Conservation (phyloP, 2,329 filamentous ascomycete species). For the Phialophora macrospora region DNA sequence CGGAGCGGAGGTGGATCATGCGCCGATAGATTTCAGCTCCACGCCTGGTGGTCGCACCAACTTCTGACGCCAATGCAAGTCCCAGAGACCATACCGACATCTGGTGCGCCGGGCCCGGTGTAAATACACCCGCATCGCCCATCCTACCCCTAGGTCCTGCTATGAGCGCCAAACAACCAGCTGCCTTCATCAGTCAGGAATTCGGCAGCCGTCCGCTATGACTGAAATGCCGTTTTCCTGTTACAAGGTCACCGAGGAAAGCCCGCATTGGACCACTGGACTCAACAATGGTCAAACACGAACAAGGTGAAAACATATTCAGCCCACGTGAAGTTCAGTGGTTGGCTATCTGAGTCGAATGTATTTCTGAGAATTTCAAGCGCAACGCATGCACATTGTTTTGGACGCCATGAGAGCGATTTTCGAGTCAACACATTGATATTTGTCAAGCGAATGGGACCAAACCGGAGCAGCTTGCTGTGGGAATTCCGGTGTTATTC, state of each 20-base stretch:
- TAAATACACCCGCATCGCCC: not conserved
- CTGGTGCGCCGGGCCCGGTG: not conserved
- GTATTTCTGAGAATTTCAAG: not conserved
- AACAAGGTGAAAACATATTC: not conserved
- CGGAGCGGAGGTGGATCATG: not conserved
- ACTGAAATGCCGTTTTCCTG: not conserved
- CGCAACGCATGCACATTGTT: not conserved
- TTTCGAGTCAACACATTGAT: not conserved
- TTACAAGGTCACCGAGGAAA: not conserved
- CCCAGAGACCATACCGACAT: not conserved
- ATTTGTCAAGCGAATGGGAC: not conserved
- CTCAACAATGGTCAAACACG: not conserved
- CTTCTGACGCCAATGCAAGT: not conserved
- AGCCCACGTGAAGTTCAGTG: not conserved
- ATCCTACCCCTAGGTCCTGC: not conserved
- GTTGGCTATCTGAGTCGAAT: not conserved
- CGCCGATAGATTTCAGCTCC: not conserved
- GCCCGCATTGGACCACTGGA: not conserved
- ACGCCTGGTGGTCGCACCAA: not conserved
- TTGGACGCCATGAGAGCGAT: not conserved
- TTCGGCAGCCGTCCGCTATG: not conserved
- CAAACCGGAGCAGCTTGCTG: not conserved
- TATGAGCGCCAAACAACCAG: not conserved
- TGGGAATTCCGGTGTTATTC: not conserved
- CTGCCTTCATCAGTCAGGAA: not conserved